phyloP scores from a whole-genome alignment of 2,329 filamentous ascomycete genomes.

The Talaromyces marneffei region DNA sequence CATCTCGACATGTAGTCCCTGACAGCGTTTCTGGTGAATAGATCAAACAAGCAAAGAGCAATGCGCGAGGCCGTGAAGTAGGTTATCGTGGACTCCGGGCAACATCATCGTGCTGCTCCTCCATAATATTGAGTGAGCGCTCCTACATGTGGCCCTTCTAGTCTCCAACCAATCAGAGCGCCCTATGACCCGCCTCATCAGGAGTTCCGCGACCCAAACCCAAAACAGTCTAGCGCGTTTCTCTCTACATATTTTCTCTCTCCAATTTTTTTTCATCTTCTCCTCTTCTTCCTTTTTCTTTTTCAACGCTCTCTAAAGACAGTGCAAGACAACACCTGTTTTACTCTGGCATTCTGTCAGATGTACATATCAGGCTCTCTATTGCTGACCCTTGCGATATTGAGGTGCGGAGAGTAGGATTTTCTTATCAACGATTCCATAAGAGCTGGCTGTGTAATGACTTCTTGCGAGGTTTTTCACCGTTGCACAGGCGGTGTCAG shows the following conservation, averaged over 20 bases:
- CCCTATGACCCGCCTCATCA: background rate
- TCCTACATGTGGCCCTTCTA: conserved; percentile 11
- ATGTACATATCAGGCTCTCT: conserved; percentile 45
- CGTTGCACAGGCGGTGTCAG: conserved; percentile 79
- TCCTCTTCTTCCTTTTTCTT: conserved; percentile 35
- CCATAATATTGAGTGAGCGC: background rate
- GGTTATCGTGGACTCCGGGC: conserved; percentile 1
- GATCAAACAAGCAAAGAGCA: background rate
- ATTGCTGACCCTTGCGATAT: conserved; percentile 62
- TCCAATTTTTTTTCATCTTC: conserved; percentile 16
- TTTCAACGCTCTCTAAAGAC: conserved; percentile 68
- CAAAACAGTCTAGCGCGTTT: conserved; percentile 24
- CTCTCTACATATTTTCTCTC: conserved; percentile 19
- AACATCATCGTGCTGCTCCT: background rate
- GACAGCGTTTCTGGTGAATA: background rate
- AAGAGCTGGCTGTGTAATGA: conserved; percentile 66
- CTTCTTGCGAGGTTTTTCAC: conserved; percentile 24
- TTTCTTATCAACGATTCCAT: conserved; percentile 49
- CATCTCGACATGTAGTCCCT: background rate
- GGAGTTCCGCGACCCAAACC: conserved; percentile 12
- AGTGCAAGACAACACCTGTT: conserved; percentile 69
- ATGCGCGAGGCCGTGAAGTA: background rate
- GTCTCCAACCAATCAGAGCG: conserved; percentile 10
- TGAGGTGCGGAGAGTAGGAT: conserved; percentile 53
- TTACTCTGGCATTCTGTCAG: conserved; percentile 65